phyloP scores from a whole-genome alignment of 495 filamentous ascomycete species.

The Annulohypoxylon nitens region DNA sequence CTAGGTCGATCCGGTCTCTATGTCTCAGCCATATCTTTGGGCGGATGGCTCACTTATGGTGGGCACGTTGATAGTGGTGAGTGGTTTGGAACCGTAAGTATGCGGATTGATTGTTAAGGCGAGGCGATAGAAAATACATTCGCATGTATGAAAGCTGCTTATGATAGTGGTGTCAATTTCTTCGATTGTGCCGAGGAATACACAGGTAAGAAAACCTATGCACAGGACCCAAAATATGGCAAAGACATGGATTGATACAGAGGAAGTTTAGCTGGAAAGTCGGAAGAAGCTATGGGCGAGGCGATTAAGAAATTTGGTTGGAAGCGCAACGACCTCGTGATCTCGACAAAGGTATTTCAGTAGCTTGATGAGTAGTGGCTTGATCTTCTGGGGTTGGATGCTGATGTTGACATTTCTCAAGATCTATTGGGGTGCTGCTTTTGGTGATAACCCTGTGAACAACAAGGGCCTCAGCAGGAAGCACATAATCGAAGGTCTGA shows the following conservation, averaged over 20 bases:
- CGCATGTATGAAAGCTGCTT: conserved; percentile 80
- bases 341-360: conserved; percentile 67
- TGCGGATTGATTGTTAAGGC: conserved; percentile 3
- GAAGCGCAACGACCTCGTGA: conserved; percentile 85
- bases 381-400: not conserved
- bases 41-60: conserved; percentile 83
- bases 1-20: conserved; percentile 81
- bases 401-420: conserved; percentile 39
- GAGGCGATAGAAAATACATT: conserved; percentile 68
- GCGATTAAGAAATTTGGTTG: conserved; percentile 76
- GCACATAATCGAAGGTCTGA: conserved; percentile 78
- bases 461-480: conserved; percentile 85
- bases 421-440: conserved; percentile 76
- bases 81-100: not conserved
- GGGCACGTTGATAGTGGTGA: conserved; percentile 78
- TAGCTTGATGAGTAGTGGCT: not conserved
- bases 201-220: conserved; percentile 53
- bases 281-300: conserved; percentile 79
- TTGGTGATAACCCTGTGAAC: conserved; percentile 74
- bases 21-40: conserved; percentile 79
- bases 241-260: conserved; percentile 14
- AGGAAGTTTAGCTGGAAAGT: conserved; percentile 63
- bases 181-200: conserved; percentile 76
- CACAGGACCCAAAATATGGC: not conserved
- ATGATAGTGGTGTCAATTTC: conserved; percentile 82